Evolutionary conservation across 2,329 filamentous ascomycete genomes (phyloP), one percentile per base, ranked within the genome.

Genomic region (Nemania sp.): DNA sequence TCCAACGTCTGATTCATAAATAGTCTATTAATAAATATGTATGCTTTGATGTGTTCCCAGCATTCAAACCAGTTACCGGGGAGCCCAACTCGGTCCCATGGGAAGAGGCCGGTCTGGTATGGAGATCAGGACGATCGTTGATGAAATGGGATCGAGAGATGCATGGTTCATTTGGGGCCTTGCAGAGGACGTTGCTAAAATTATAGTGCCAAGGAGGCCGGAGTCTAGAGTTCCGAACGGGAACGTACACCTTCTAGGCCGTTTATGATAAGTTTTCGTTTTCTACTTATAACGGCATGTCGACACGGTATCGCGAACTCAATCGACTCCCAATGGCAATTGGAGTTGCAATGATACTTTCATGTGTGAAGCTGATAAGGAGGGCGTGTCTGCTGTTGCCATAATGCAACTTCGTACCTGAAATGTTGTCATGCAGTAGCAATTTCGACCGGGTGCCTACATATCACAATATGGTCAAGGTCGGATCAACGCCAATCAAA

Each of bases 121-220:
- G 14, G 9, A n/a, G n/a, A n/a, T n/a, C 23, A 41, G 28, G 26
- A 33, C 14, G 3, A 1, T 5, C 1, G 9, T 6, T 23, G 30
- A 20, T 11, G 24, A 3, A 39, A 17, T 11, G 11, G 28, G 14
- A 28, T 9, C n/a, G 12, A 43, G 22, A 8, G 20, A 43, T 33
- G 31, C 14, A 17, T 24, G n/a, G n/a, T 19, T 30, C 14, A 26
- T 22, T 31, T 37, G n/a, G n/a, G n/a, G n/a, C n/a, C n/a, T n/a
- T n/a, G n/a, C n/a, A n/a, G n/a, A 24, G 15, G 24, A n/a, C 30
- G 24, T 30, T 19, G 20, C 40, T 12, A 14, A 23, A 22, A 5
- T 47, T n/a, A 44, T 44, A 46, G 36, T 47, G 47, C 47, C 53
- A 52, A 52, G 53, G 8, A 17, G 26, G 31, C 3, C 43, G 49